Evolutionary conservation across 2,329 filamentous ascomycete species (phyloP), one percentile per base, ranked within the genome.

Genomic region (Aspergillus glaucus): DNA sequence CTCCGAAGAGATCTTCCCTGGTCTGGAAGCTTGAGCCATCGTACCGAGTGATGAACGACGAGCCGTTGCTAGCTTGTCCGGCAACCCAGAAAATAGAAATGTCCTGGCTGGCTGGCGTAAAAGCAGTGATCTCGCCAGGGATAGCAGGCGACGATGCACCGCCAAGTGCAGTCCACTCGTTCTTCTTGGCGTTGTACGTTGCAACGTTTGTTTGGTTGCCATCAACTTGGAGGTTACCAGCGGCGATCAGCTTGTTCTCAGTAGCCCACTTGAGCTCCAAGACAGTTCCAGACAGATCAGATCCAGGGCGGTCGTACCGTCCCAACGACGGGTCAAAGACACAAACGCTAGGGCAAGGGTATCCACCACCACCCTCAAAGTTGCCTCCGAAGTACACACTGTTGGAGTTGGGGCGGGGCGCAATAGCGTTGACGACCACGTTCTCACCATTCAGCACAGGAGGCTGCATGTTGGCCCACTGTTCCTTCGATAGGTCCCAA

Each of bases 381-480:
- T 80, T 82, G 28, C 93, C 93, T 34, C 86, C 92, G 28, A 98
- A 86, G 62, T 87, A 98, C 10, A 98, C 77, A 45, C 93, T 82
- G 1, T 78, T 76, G 15, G 82, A 83, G 47, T 79, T 79, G 0
- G 88, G 87, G 48, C 85, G 85, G 7, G 84, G 76, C 9, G 82
- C 79, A 57, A 98, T 89, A 24, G 87, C 76, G 50, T 88, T 86
- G 39, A 97, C 90, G 2, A 82, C 80, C 22, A 84, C 82, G 53
- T 83, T 79, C 5, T 76, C 74, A 12, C 92, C 91, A 9, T 77
- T 77, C 2, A 97, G 75, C 1, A 85, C 78, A 24, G 90, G 84
- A 1, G 92, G 88, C 60, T 96, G 90, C 2, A 76, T 78, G 48
- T 75, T 73, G 9, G 70, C 66, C 58, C 87, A 90, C 2, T 77